phyloP scores from a whole-genome alignment of 208 protist species.

The Crithidia sp. region DNA sequence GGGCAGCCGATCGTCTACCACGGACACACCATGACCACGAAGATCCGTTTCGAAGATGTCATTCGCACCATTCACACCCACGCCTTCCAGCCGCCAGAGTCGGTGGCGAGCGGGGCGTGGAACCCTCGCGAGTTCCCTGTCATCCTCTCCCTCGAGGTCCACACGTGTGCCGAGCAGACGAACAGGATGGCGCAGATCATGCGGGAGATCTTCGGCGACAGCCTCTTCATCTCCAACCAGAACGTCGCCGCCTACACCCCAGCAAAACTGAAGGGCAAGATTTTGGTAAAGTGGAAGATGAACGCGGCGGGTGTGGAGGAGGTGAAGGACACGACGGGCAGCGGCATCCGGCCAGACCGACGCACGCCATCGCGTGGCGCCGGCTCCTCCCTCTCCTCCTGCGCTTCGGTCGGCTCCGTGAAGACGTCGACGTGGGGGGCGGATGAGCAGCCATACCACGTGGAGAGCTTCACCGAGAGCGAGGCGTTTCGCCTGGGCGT shows the following conservation, averaged over 20 bases:
- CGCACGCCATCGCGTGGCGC: conserved; percentile 3
- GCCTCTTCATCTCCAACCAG: conserved; percentile 30
- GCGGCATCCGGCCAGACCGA: conserved; percentile 39
- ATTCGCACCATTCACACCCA: conserved; percentile 69
- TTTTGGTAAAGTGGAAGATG: conserved; percentile 78
- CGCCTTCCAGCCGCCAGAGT: conserved; percentile 50
- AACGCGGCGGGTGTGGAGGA: conserved; percentile 43
- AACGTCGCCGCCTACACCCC: conserved; percentile 45
- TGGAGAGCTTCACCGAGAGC: conserved; percentile 64
- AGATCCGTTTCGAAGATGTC: conserved; percentile 66
- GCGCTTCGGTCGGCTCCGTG: conserved; percentile 47
- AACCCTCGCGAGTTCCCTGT: conserved; percentile 71
- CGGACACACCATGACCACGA: conserved; percentile 78
- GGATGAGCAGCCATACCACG: conserved; percentile 43
- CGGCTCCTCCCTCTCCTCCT: conserved; percentile 35
- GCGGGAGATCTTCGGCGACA: conserved; percentile 48
- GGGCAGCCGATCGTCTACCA: conserved; percentile 85
- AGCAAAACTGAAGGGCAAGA: conserved; percentile 48
- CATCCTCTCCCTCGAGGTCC: conserved; percentile 88
- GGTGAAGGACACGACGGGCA: conserved; percentile 42
- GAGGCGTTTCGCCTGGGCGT: conserved; percentile 29
- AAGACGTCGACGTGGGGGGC: conserved; percentile 49
- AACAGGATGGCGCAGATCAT: conserved; percentile 68
- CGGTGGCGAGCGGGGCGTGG: not conserved
- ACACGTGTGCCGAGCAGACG: conserved; percentile 66